phyloP scores from a whole-genome alignment of 768 basidiomycete genomes.

The Tulasnella calospora region DNA sequence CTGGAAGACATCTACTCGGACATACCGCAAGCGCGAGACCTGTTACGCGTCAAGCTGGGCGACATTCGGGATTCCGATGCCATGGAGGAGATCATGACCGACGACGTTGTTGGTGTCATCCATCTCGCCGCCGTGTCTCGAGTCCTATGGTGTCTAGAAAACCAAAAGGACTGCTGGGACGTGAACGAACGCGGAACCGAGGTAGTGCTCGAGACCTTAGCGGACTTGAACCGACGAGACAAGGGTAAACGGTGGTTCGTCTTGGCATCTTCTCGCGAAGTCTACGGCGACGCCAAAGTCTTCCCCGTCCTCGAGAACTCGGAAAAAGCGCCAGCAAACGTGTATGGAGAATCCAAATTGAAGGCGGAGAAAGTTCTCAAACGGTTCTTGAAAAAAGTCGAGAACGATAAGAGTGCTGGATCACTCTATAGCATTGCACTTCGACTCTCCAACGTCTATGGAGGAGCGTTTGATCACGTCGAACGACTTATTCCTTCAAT shows the following conservation, averaged over 20 bases:
- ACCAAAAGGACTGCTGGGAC: conserved; percentile 31
- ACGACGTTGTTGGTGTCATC: conserved; percentile 30
- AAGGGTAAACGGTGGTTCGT: conserved; percentile 34
- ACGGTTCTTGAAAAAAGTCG: conserved; percentile 12
- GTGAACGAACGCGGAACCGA: conserved; percentile 32
- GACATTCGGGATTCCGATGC: conserved; percentile 29
- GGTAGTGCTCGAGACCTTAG: conserved; percentile 27
- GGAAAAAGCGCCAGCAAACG: conserved; percentile 28
- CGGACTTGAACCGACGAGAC: conserved; percentile 7
- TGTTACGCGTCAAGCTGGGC: conserved; percentile 27
- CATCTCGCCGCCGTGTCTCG: conserved; percentile 32
- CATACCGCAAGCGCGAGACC: not conserved
- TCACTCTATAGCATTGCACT: conserved; percentile 30
- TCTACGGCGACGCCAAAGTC: conserved; percentile 31
- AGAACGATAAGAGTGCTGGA: not conserved
- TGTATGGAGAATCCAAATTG: conserved; percentile 33
- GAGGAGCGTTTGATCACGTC: conserved; percentile 32
- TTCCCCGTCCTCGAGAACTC: conserved; percentile 27
- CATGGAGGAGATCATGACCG: conserved; percentile 24
- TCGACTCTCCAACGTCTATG: conserved; percentile 35
- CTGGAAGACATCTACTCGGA: conserved; percentile 27
- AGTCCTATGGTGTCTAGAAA: conserved; percentile 31
- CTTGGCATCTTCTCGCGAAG: conserved; percentile 33
- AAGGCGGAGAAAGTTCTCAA: conserved; percentile 31
- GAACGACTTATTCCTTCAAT: conserved; percentile 34